Evolutionary conservation across 345 rosid genomes (phyloP).

Genomic region (Eucalyptus sp.): DNA sequence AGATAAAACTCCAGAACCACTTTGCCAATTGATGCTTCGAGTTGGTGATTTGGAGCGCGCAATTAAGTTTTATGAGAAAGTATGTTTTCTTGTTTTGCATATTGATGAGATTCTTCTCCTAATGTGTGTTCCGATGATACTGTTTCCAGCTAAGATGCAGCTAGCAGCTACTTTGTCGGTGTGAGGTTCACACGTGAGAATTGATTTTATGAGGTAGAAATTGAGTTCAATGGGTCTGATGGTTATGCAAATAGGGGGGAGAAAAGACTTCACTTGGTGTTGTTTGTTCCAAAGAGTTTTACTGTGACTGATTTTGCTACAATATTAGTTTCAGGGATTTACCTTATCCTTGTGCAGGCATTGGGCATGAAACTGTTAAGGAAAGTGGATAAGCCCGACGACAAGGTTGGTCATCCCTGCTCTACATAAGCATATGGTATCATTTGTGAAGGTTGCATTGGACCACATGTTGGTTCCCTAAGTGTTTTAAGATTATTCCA

Average conservation of each 20-base stretch:
- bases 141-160: not conserved
- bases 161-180: not conserved
- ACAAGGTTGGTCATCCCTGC: constrained; percentile 42
- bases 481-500: not conserved
- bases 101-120: not conserved
- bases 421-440: not conserved
- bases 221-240: not conserved
- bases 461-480: not conserved
- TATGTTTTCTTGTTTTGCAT: not conserved
- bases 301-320: not conserved
- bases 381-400: constrained; percentile 57
- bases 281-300: not conserved
- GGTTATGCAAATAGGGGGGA: not conserved
- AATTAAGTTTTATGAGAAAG: constrained; percentile 91
- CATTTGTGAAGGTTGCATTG: not conserved
- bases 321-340: not conserved
- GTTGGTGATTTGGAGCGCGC: constrained; percentile 77
- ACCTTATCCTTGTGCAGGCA: constrained; percentile 31
- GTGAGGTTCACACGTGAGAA: not conserved
- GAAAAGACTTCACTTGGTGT: not conserved
- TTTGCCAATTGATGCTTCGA: constrained; percentile 94
- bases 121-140: not conserved
- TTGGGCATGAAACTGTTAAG: constrained; percentile 78
- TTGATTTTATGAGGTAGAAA: not conserved
- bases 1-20: constrained; percentile 75